phyloP scores from a whole-genome alignment of 805 yeast genomes.

The Pichia insulana region DNA sequence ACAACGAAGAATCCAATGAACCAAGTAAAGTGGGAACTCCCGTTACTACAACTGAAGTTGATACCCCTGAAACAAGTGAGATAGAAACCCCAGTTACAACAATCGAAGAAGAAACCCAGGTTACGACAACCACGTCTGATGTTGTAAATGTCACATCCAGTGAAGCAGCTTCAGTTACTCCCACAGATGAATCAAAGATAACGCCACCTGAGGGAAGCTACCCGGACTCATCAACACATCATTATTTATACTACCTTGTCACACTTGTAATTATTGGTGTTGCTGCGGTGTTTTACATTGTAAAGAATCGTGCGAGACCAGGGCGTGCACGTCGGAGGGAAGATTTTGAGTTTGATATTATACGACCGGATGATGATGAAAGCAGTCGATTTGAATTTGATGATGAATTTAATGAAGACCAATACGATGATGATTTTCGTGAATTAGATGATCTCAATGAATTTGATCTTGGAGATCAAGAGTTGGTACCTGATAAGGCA shows the following conservation, averaged over 20 bases:
- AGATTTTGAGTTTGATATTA: conserved; percentile 71
- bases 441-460: no score
- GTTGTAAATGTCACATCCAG: not conserved
- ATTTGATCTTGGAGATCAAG: not conserved
- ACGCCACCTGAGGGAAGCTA: not conserved
- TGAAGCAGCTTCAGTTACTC: not conserved
- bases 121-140: conserved; percentile 5
- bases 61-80: conserved; percentile 9
- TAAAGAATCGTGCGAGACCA: conserved; percentile 30
- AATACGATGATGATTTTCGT: conserved; percentile 9
- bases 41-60: no score
- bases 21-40: no score
- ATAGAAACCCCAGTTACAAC: conserved; percentile 8
- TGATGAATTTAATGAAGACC: conserved; percentile 6
- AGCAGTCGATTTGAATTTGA: conserved; percentile 26
- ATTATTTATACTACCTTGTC: conserved; percentile 33
- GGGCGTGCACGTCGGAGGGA: conserved; percentile 47
- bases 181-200: not conserved
- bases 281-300: conserved; percentile 34
- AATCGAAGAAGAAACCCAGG: conserved; percentile 1
- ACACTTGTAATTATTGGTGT: conserved; percentile 54
- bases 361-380: conserved; percentile 49
- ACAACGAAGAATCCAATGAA: no score
- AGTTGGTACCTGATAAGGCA: not conserved
- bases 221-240: conserved; percentile 4